These are phyloP conservation scores for Drechslerella stenobrocha DNA, from an alignment of 2,329 filamentous ascomycete species.

Conservation along the genomic window DNA sequence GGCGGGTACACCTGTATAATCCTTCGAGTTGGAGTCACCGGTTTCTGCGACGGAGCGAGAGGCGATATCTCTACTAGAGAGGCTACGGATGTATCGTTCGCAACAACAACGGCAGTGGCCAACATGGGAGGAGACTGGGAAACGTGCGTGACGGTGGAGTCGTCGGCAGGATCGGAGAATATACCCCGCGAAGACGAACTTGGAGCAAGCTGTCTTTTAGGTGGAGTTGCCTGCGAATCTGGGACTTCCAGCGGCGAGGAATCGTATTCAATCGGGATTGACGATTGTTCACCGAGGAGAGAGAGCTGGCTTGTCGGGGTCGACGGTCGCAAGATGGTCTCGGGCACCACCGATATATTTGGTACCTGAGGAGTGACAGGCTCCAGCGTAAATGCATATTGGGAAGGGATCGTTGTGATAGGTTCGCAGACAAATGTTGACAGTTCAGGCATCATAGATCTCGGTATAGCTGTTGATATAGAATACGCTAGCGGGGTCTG, in stretches of 20 bases:
- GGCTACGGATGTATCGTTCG: conserved; percentile 17
- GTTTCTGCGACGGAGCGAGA: conserved; percentile 4
- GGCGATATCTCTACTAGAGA: conserved; percentile 30
- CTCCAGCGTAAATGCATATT: conserved; percentile 27
- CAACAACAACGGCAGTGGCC: conserved; percentile 9
- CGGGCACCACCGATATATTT: conserved; percentile 14
- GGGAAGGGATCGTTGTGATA: conserved; percentile 6
- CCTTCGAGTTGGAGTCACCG: conserved; percentile 21
- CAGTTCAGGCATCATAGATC: conserved; percentile 7
- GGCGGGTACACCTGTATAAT: conserved; percentile 24
- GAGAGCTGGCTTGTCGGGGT: not conserved
- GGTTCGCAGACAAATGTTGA: conserved; percentile 33
- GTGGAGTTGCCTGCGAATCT: conserved; percentile 22
- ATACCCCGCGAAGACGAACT: conserved; percentile 10
- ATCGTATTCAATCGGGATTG: conserved; percentile 26
- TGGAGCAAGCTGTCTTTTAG: conserved; percentile 2
- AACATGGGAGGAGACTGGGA: conserved; percentile 14
- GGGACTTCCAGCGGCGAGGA: conserved; percentile 20
- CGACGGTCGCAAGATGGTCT: conserved; percentile 10
- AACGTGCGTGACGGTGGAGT: conserved; percentile 25
- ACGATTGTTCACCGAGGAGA: not conserved
- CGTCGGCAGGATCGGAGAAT: conserved; percentile 20
- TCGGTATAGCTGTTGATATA: conserved; percentile 1
- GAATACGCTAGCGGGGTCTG: conserved; percentile 23
- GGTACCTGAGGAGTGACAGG: conserved; percentile 19